Evolutionary conservation across 1,139 yeast species (phyloP).

Genomic region (Debaryomyces udenii): DNA sequence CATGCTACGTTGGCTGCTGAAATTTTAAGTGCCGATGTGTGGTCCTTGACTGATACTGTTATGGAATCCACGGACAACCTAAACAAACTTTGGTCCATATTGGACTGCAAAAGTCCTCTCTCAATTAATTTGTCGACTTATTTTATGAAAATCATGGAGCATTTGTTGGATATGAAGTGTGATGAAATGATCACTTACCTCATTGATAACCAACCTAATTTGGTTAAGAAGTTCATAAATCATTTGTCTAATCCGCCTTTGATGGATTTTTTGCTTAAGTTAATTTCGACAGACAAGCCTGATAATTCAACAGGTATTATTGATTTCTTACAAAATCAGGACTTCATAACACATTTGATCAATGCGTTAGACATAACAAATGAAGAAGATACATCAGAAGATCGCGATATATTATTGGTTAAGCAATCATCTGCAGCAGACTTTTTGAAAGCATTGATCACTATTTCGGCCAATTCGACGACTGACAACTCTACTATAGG

Average conservation of each 20-base stretch:
- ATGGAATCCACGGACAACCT: conserved; percentile 73
- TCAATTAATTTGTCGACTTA: conserved; percentile 80
- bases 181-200: conserved; percentile 74
- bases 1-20: conserved; percentile 91
- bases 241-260: conserved; percentile 84
- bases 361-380: conserved; percentile 51
- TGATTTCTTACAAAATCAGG: conserved; percentile 67
- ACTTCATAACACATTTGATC: conserved; percentile 60
- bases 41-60: conserved; percentile 91
- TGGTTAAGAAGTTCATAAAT: conserved; percentile 71
- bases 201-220: conserved; percentile 62
- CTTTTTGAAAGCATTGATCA: conserved; percentile 50
- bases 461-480: conserved; percentile 71
- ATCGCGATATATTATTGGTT: conserved; percentile 49
- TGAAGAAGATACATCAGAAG: conserved; percentile 17
- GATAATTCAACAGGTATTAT: conserved; percentile 78
- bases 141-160: conserved; percentile 94
- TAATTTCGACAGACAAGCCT: conserved; percentile 78
- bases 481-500: conserved; percentile 88
- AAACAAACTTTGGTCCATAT: conserved; percentile 74
- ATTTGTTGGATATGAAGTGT: conserved; percentile 86
- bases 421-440: conserved; percentile 52
- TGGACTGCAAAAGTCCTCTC: conserved; percentile 60
- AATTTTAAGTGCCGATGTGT: conserved; percentile 86
- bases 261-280: conserved; percentile 79